Evolutionary conservation across 2,329 filamentous ascomycete species (phyloP), one percentile per base, ranked within the genome.

Genomic region (Xylariaceae sp.): DNA sequence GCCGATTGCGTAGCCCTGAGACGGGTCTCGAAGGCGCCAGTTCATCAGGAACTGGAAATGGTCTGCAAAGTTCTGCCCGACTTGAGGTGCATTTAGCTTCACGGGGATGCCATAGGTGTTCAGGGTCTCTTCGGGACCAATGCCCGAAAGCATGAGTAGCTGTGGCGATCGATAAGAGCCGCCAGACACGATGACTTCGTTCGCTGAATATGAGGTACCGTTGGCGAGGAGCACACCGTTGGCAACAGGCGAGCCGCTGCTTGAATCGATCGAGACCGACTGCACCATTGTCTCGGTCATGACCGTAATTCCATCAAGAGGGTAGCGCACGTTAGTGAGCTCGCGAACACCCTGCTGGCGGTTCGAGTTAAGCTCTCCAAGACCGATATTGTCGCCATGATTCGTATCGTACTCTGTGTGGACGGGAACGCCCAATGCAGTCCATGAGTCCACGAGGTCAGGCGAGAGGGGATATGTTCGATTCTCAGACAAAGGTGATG

Each of bases 61-160:
- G 54, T 2, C 52, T 47, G 18, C 53, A 54, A 35, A 41, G 12
- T 54, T 47, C n/a, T 52, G 38, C 3, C 39, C 54, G 2, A 60
- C 57, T 16, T 59, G 46, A 0, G 51, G 50, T 3, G 59, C 37
- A 12, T 59, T 42, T 9, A 59, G 53, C 16, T 60, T 55, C 31
- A 56, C 54, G 2, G 54, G 46, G 18, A 67, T 60, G 19, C 29
- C 29, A 24, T 37, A 17, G 18, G 37, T 18, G 18, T 32, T 17
- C 13, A 38, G 19, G n/a, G 26, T 24, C 16, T 30, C 40, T 2
- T 70, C 44, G 30, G 51, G 48, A 8, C 50, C 66, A 37, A 69
- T 59, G 3, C 65, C 65, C 13, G 62, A 65, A 4, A 65, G 53
- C 49, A 68, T 61, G 3, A 67, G 53, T 16, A 69, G 51, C 11